Evolutionary conservation across 2,329 filamentous ascomycete species (phyloP), one percentile per base, ranked within the genome.

Genomic region (Piedraia hortae): DNA sequence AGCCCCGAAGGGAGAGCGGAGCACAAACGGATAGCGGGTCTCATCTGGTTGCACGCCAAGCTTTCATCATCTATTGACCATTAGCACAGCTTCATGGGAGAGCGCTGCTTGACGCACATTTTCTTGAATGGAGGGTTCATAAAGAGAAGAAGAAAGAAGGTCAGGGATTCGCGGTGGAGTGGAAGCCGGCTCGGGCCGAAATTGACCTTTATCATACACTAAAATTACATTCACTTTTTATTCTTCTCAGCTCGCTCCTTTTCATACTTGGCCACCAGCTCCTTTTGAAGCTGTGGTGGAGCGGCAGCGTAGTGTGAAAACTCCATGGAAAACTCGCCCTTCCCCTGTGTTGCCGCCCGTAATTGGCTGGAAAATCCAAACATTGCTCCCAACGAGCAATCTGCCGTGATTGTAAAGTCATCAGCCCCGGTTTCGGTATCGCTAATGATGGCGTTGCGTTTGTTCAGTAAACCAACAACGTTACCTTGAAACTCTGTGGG

Each of bases 1-100:
- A 73, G 78, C 80, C 73, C 66, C 59, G 52, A 63, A 63, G 65
- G 69, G 71, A 91, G 80, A 82, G 75, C 73, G 62, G 30, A 28
- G 53, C 59, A 53, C 55, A 57, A 57, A 50, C 26, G 46, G 53
- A 58, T 54, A 58, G 55, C 58, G 72, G 59, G 57, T 14, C 26
- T 93, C 85, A 89, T 75, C 66, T 66, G n/a, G 55, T 50, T 66
- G 69, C 85, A 93, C 82, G 65, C 74, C 69, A 67, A 64, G 74
- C 74, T 90, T 89, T 97, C 85, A 93, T 97, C 82, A 93, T 88
- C 78, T 91, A 14, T 5, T 8, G n/a, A n/a, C n/a, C n/a, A n/a
- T n/a, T n/a, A n/a, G n/a, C n/a, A n/a, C n/a, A n/a, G n/a, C n/a
- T n/a, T n/a, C n/a, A n/a, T n/a, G n/a, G n/a, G n/a, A n/a, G n/a